Base-by-base conservation (phyloP, 192 early-diverging fungal species). In the Coemansia asiatica region DNA sequence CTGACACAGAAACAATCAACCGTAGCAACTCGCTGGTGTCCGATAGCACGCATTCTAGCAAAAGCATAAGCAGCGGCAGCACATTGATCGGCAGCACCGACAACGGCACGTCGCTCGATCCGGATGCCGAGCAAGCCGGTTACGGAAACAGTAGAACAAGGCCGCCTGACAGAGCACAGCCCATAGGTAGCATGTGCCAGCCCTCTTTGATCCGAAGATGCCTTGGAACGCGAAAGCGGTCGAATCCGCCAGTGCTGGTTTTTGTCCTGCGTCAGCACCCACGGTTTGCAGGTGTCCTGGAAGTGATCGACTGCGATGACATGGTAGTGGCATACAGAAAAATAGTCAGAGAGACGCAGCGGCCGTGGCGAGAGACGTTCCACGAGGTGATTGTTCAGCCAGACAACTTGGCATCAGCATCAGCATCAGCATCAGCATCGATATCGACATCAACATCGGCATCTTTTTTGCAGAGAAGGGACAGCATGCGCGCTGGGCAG, bases 321-420 rank as follows among this genome's bases (percentile, higher is more conserved):
- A 50, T 44, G 28, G 2, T 31, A 4, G 68, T 74, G 0, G 73
- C 53, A 12, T 81, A 81, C 44, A 65, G 78, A 15, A 71, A 68
- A 6, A 68, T 81, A 27, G 29, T 60, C 7, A 64, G 60, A 15
- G 2, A 49, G 18, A 63, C 67, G 12, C 25, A 18, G 10, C 68
- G 54, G 55, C 46, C 60, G 18, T 72, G 78, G 78, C 62, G 69
- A 25, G 65, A 74, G 56, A 66, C 73, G 40, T 81, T 81, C 51
- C 73, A 81, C 56, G 28, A 68, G n/a, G 71, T 63, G 10, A 18
- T 23, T 4, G 28, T 7, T 3, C 44, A 57, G 10, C 49, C 58
- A 40, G 40, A 33, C 31, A 8, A 13, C 40, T 19, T 13, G 50
- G 2, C 50, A 22, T 16, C 40, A 22, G 50, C 50, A 53, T 23